phyloP scores from a whole-genome alignment of 2,329 filamentous ascomycete species.

The Neopestalotiopsis sp. region DNA sequence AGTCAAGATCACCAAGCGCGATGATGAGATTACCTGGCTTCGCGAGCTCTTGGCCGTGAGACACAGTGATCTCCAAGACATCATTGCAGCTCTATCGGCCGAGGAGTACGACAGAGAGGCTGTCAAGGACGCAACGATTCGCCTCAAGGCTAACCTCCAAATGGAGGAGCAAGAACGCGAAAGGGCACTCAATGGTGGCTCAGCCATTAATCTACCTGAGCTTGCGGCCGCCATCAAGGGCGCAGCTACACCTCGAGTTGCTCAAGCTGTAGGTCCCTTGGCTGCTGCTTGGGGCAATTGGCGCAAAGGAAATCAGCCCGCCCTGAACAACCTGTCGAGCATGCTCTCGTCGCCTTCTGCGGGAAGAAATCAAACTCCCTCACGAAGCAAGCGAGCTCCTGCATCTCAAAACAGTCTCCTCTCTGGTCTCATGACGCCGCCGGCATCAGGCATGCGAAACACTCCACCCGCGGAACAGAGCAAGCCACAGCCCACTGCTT shows the following conservation, averaged over 20 bases:
- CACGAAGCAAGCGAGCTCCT: constrained; percentile 48
- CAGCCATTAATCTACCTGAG: constrained; percentile 71
- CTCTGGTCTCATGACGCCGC: constrained; percentile 88
- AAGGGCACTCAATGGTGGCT: constrained; percentile 75
- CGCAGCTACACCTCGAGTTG: constrained; percentile 80
- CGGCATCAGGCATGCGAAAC: constrained; percentile 73
- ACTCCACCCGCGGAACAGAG: constrained; percentile 52
- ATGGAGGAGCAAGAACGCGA: constrained; percentile 98
- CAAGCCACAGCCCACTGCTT: constrained; percentile 62
- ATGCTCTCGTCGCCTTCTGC: constrained; percentile 49
- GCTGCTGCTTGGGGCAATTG: constrained; percentile 98
- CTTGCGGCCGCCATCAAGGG: constrained; percentile 79
- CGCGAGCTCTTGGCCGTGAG: constrained; percentile 91
- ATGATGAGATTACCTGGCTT: constrained; percentile 94
- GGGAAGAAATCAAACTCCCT: constrained; percentile 59
- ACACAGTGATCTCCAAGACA: constrained; percentile 89
- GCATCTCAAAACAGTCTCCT: constrained; percentile 65
- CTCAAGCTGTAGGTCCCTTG: constrained; percentile 76
- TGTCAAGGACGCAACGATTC: constrained; percentile 89
- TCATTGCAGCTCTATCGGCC: constrained; percentile 78
- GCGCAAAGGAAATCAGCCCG: constrained; percentile 71
- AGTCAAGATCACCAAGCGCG: constrained; percentile 84
- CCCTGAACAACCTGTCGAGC: constrained; percentile 53
- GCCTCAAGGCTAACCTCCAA: constrained; percentile 90
- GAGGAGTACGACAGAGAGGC: constrained; percentile 77